phyloP scores from a whole-genome alignment of 179 eudicot genomes.

The Gypsophila paniculata region DNA sequence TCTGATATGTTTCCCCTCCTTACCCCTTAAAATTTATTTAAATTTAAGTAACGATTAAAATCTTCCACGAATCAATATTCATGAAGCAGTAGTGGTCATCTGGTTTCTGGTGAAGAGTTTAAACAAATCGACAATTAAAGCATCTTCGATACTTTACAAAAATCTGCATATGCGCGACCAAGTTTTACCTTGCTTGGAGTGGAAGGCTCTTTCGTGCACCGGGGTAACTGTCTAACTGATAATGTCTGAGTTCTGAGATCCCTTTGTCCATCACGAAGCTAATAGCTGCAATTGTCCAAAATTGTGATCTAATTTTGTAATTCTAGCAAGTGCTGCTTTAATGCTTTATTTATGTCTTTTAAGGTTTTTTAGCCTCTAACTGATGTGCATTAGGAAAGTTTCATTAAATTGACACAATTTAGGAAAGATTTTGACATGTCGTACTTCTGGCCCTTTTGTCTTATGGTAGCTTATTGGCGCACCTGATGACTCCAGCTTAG shows the following conservation, averaged over 20 bases:
- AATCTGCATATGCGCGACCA: too few species aligned
- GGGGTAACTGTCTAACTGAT: too few species aligned
- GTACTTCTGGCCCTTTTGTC: slow-evolving; percentile 14
- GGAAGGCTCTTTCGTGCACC: too few species aligned
- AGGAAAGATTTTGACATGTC: slow-evolving; percentile 11
- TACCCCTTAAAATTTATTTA: too few species aligned
- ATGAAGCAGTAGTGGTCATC: background rate
- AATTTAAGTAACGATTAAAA: background rate
- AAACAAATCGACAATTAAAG: background rate
- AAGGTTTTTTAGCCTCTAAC: background rate
- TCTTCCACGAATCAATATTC: background rate
- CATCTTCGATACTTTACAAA: too few species aligned
- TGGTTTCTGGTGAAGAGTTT: background rate
- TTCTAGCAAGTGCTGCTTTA: background rate
- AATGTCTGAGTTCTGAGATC: too few species aligned
- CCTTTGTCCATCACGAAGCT: too few species aligned
- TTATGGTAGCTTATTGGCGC: slow-evolving; percentile 72
- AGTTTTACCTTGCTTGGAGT: too few species aligned
- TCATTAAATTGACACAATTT: background rate
- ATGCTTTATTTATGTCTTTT: background rate
- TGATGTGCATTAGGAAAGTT: background rate
- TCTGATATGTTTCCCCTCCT: background rate
- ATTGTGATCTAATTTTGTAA: too few species aligned
- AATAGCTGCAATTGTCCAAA: too few species aligned
- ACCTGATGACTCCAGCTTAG: slow-evolving; percentile 87